Evolutionary conservation across 345 rosid species (phyloP).

Genomic region (Salix purpurea): DNA sequence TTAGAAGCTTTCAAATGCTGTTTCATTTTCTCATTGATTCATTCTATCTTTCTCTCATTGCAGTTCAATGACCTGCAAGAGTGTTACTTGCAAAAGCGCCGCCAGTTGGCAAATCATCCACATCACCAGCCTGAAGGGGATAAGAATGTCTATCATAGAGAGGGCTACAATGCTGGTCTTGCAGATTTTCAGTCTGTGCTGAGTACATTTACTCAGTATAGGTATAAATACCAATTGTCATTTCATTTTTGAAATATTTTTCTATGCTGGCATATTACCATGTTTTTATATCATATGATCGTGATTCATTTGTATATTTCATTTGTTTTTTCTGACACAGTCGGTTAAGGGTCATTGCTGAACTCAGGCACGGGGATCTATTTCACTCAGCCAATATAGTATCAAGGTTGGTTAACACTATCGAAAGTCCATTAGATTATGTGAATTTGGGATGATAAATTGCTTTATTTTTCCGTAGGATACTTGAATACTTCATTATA

Average conservation of each 20-base stretch:
- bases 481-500: not conserved
- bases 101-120: slow-evolving; percentile 59
- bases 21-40: not conserved
- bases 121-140: slow-evolving; percentile 54
- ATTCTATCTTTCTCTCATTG: slow-evolving; percentile 14
- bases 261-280: not conserved
- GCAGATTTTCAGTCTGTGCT: slow-evolving; percentile 84
- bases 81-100: slow-evolving; percentile 94
- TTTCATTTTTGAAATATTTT: not conserved
- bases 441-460: not conserved
- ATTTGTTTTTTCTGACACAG: slow-evolving; percentile 37
- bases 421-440: not conserved
- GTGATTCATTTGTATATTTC: slow-evolving; percentile 5
- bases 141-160: slow-evolving; percentile 59
- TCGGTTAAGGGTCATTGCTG: slow-evolving; percentile 93
- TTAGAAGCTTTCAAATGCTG: not conserved
- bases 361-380: slow-evolving; percentile 86
- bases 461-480: not conserved
- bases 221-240: slow-evolving; percentile 38
- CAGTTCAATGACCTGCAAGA: slow-evolving; percentile 94
- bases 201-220: slow-evolving; percentile 80
- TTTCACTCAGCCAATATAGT: slow-evolving; percentile 98
- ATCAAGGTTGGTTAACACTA: slow-evolving; percentile 57
- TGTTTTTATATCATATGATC: slow-evolving; percentile 1
- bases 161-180: slow-evolving; percentile 83